These are phyloP conservation scores for Schizosaccharomyces japonicus DNA, from an alignment of 805 yeast species.

Conservation along the genomic window DNA sequence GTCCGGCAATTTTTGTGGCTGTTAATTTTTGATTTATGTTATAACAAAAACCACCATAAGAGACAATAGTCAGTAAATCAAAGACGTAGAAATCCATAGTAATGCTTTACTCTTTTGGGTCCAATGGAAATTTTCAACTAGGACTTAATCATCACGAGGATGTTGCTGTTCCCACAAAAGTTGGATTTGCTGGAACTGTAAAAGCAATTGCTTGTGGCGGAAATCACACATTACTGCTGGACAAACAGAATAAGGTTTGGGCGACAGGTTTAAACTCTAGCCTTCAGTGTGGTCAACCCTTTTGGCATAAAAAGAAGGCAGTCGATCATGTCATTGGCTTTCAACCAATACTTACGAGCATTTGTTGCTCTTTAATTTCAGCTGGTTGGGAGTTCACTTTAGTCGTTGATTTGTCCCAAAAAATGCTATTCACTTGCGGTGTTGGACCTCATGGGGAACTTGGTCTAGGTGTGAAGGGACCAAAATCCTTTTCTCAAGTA, in stretches of 20 bases:
- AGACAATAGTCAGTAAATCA: neutral
- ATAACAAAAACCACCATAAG: neutral
- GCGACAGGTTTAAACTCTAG: neutral
- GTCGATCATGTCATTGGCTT: neutral
- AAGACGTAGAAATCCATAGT: neutral
- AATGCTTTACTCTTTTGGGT: constrained; percentile 1
- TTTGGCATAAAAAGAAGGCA: no score
- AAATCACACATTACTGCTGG: constrained; percentile 1
- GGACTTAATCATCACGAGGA: neutral
- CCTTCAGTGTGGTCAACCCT: neutral
- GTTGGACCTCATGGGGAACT: neutral
- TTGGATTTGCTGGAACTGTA: neutral
- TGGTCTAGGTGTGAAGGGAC: neutral
- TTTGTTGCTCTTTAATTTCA: neutral
- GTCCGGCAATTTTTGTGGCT: no score
- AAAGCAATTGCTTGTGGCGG: constrained; percentile 1
- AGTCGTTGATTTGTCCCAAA: neutral
- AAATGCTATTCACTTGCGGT: neutral
- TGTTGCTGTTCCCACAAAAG: neutral
- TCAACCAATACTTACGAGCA: neutral
- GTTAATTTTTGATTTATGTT: no score
- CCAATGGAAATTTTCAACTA: constrained; percentile 3
- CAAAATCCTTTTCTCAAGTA: neutral
- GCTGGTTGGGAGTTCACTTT: neutral
- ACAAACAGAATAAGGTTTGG: neutral